phyloP scores from a whole-genome alignment of 371 early-diverging fungal species.

The Lichtheimia corymbifera region DNA sequence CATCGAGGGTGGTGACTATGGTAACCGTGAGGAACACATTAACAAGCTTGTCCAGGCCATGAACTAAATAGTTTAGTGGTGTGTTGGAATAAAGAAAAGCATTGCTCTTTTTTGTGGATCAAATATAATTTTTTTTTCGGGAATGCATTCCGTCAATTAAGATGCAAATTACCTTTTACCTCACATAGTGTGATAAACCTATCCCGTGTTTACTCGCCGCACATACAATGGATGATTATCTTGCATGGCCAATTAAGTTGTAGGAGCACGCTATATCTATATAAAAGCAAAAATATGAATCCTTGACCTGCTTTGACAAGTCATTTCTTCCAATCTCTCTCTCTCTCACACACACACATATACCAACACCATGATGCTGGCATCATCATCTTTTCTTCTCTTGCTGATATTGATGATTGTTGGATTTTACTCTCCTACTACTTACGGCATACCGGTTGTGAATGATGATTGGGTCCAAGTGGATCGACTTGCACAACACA shows the following conservation, averaged over 20 bases:
- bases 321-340: neutral
- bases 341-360: no score
- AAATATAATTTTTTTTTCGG: neutral
- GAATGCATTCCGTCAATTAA: neutral
- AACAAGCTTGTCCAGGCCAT: conserved; percentile 92
- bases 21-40: conserved; percentile 92
- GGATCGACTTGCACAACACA: conserved; percentile 4
- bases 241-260: no score
- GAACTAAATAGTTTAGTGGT: conserved; percentile 68
- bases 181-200: no score
- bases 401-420: neutral
- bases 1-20: conserved; percentile 97
- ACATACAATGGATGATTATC: no score
- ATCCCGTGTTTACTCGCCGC: no score
- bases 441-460: neutral
- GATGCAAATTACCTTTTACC: no score
- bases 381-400: no score
- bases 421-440: neutral
- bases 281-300: neutral
- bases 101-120: neutral
- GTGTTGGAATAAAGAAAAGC: neutral
- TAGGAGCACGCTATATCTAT: no score
- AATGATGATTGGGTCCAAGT: neutral
- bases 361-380: neutral
- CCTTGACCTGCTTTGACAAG: neutral